A percentile compares a stretch with the other conserved stretches of the same genome.
Conservation (phyloP, 441 rosid species). For the Geranium incanum region DNA sequence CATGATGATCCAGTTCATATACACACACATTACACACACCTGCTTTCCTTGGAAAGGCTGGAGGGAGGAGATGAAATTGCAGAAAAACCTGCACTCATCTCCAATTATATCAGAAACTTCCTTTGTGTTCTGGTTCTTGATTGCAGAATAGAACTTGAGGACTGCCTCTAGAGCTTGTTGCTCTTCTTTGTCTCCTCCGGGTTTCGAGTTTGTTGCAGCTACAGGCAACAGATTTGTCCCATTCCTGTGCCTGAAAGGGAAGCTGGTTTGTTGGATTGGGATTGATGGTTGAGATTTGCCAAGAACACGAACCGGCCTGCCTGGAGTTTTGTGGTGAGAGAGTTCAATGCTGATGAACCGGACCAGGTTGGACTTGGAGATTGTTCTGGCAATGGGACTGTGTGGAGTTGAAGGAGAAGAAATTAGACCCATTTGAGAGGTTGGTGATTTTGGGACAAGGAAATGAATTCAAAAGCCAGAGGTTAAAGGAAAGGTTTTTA, state of each 20-base stretch:
- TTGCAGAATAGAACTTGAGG: constrained; percentile 44
- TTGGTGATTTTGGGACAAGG: not conserved
- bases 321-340: constrained; percentile 13
- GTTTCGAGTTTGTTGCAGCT: constrained; percentile 15
- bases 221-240: constrained; percentile 1
- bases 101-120: constrained; percentile 51
- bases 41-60: constrained; percentile 57
- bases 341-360: not conserved
- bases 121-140: constrained; percentile 37
- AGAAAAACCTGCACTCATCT: constrained; percentile 61
- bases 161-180: constrained; percentile 47
- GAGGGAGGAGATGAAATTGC: constrained; percentile 49
- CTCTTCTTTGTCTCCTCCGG: constrained; percentile 24
- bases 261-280: not conserved
- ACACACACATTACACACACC: constrained; percentile 26
- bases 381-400: not conserved
- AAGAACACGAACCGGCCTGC: not conserved
- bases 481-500: not conserved
- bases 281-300: not conserved
- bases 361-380: constrained; percentile 15
- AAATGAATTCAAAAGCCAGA: not conserved
- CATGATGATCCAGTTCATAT: too few relatives aligned
- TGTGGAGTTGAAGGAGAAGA: constrained; percentile 14
- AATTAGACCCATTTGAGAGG: constrained; percentile 25
- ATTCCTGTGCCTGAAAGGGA: constrained; percentile 15